Percentiles rank a stretch among this genome's conserved stretches.
Evolutionary conservation across 305 asterid genomes (phyloP).

Genomic region (Lippia alba): DNA sequence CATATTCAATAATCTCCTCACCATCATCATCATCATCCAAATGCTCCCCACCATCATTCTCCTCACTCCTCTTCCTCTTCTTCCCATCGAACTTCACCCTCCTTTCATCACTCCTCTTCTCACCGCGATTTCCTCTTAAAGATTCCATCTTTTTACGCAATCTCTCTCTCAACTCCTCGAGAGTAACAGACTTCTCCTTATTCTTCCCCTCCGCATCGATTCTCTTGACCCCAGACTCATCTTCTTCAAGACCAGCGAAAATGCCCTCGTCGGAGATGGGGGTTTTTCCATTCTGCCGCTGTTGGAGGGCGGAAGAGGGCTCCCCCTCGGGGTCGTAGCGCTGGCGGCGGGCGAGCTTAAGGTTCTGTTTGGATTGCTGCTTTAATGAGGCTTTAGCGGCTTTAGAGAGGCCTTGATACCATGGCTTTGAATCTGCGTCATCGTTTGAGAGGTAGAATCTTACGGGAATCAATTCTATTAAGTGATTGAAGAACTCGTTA

Average conservation of each 20-base stretch:
- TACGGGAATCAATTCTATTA: slow-evolving; percentile 73
- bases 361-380: slow-evolving; percentile 60
- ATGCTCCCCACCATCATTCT: slow-evolving; percentile 37
- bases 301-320: slow-evolving; percentile 55
- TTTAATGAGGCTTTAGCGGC: slow-evolving; percentile 75
- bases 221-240: slow-evolving; percentile 30
- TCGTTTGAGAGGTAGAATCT: slow-evolving; percentile 71
- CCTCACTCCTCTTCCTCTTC: slow-evolving; percentile 47
- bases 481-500: slow-evolving; percentile 62
- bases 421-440: slow-evolving; percentile 71
- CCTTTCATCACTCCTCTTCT: slow-evolving; percentile 38
- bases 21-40: slow-evolving; percentile 45
- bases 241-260: slow-evolving; percentile 32
- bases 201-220: slow-evolving; percentile 41
- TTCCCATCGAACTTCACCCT: slow-evolving; percentile 34
- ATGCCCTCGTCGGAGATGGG: slow-evolving; percentile 25
- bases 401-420: slow-evolving; percentile 80
- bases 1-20: slow-evolving; percentile 72
- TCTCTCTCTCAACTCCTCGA: slow-evolving; percentile 70
- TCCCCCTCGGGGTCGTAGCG: slow-evolving; percentile 85
- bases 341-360: slow-evolving; percentile 73
- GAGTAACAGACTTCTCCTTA: slow-evolving; percentile 57
- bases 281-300: slow-evolving; percentile 36
- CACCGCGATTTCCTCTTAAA: slow-evolving; percentile 74
- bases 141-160: slow-evolving; percentile 66